Conservation (phyloP, 495 filamentous ascomycete species). For the Hyphodiscus hymeniophilus region DNA sequence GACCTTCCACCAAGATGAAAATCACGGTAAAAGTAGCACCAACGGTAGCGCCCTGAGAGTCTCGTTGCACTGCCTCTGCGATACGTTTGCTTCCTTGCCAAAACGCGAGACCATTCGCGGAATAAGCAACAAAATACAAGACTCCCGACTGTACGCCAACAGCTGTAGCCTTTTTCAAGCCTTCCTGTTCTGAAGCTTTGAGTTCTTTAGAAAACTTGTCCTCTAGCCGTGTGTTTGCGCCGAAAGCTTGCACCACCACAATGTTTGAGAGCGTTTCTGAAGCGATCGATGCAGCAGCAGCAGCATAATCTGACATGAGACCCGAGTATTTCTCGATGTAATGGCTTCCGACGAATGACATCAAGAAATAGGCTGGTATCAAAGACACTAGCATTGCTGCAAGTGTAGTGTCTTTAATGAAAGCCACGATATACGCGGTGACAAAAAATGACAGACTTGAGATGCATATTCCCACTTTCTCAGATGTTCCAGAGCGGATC, state of each 20-base stretch:
- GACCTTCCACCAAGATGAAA: too few relatives aligned
- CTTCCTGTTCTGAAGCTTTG: conserved; percentile 25
- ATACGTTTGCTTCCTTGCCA: conserved; percentile 54
- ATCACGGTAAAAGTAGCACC: too few relatives aligned
- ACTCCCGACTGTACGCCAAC: conserved; percentile 43
- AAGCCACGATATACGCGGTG: conserved; percentile 55
- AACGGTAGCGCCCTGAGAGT: too few relatives aligned
- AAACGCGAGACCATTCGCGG: conserved; percentile 57
- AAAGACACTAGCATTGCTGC: conserved; percentile 49
- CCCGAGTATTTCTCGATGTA: too few relatives aligned
- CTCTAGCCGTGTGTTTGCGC: conserved; percentile 32
- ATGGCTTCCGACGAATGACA: conserved; percentile 47
- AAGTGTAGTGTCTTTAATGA: conserved; percentile 44
- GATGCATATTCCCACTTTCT: conserved; percentile 58
- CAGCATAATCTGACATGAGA: too few relatives aligned
- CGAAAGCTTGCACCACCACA: conserved; percentile 45
- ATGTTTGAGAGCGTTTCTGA: conserved; percentile 41
- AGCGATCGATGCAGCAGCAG: conserved; percentile 38
- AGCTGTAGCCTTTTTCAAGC: conserved; percentile 34
- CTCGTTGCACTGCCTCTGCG: too few relatives aligned
- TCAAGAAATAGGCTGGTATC: conserved; percentile 46
- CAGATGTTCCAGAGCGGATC: conserved; percentile 43
- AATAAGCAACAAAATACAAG: conserved; percentile 27
- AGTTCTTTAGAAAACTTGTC: too few relatives aligned
- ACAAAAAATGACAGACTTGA: conserved; percentile 53